Evolutionary conservation across 2,329 filamentous ascomycete species (phyloP), one percentile per base, ranked within the genome.

Genomic region (Neopestalotiopsis rosae): DNA sequence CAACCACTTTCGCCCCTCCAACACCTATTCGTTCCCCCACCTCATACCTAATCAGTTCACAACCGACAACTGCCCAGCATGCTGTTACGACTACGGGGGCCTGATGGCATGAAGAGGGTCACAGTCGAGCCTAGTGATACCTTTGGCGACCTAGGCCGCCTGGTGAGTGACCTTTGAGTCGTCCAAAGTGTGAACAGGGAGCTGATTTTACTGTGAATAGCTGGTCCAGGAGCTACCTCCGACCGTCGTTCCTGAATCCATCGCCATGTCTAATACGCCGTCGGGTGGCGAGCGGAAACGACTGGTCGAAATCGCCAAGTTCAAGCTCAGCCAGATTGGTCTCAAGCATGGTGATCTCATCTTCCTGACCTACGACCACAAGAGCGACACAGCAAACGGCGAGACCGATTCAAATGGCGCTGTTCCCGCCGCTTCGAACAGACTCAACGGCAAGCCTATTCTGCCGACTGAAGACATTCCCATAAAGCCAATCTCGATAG

Each of bases 41-140:
- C 59, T 42, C 20, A 28, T 20, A 13, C n/a, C 34, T 68, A 28
- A 10, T 20, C 24, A 38, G 10, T 38, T 10, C 34, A 38, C 14
- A n/a, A 4, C n/a, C 14, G 12, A 61, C 7, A 20, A 61, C 62
- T 69, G 73, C n/a, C 77, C 78, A 83, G 78, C 72, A 97, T 97
- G 90, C 87, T 97, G 77, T 86, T 98, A 68, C 90, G 95, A 80
- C 93, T 97, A 74, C 91, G 95, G 76, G 94, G 94, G 79, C 94
- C 93, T 72, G 94, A 98, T 84, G 96, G 96, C 84, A 96, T 96
- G 86, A 91, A 95, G 81, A 92, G 96, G 74, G 86, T 98, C 76
- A 93, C 87, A 65, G 89, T 97, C 74, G 91, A 95, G 74, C 88
- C 91, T 65, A 86, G 88, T 57, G 90, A 93, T 71, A 90, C 91